Percentiles rank a stretch among this genome's conserved stretches.
Conservation (phyloP, 1,139 yeast genomes). For the Suhomyces maxii region DNA sequence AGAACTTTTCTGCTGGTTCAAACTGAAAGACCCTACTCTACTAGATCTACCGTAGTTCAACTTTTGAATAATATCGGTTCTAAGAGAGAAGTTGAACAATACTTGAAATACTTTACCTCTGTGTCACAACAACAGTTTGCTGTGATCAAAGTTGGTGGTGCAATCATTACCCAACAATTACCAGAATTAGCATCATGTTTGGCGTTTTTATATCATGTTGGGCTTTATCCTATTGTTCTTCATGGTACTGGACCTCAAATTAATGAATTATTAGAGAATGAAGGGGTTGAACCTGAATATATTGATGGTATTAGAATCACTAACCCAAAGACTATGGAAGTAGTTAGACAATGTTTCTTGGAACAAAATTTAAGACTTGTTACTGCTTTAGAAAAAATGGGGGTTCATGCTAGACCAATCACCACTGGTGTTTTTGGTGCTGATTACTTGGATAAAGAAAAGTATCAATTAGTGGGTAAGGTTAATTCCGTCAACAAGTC, state of each 20-base stretch:
- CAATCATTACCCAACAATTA: slow-evolving; percentile 91
- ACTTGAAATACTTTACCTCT: slow-evolving; percentile 91
- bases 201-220: slow-evolving; percentile 95
- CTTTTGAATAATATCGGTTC: slow-evolving; percentile 93
- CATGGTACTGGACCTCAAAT: slow-evolving; percentile 99
- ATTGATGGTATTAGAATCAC: slow-evolving; percentile 97
- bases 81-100: slow-evolving; percentile 96
- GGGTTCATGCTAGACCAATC: slow-evolving; percentile 97
- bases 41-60: slow-evolving; percentile 94
- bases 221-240: slow-evolving; percentile 91
- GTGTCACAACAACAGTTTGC: slow-evolving; percentile 97
- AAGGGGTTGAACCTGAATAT: slow-evolving; percentile 94
- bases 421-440: slow-evolving; percentile 98
- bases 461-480: slow-evolving; percentile 90
- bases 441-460: slow-evolving; percentile 84
- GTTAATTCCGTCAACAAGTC: slow-evolving; percentile 83
- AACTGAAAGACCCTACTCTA: slow-evolving; percentile 41
- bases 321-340: slow-evolving; percentile 91
- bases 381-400: slow-evolving; percentile 92
- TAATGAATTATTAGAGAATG: slow-evolving; percentile 87
- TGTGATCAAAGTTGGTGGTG: slow-evolving; percentile 98
- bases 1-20: neutral
- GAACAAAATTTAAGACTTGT: slow-evolving; percentile 94
- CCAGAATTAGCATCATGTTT: slow-evolving; percentile 92
- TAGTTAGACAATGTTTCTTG: slow-evolving; percentile 90